Evolutionary conservation across 805 yeast genomes (phyloP), one percentile per base, ranked within the genome.

Genomic region (Ogataea neopini): DNA sequence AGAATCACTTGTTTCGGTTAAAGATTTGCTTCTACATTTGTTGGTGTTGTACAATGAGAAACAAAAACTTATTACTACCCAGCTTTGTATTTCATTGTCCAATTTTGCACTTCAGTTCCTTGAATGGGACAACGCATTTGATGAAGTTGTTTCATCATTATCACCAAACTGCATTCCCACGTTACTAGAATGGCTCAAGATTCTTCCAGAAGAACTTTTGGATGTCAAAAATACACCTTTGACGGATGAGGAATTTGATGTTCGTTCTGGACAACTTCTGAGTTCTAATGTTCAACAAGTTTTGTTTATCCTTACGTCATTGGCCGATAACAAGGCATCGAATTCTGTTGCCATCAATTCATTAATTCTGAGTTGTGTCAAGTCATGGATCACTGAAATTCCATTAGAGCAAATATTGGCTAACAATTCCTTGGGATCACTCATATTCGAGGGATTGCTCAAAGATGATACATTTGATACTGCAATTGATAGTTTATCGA

Each of bases 381-480:
- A 84, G 56, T 86, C 95, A 17, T 94, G 99, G 99, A 83, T 94
- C 50, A 77, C 76, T 52, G 99, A 95, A 64, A 80, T 89, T 41
- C 87, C 92, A 3, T 75, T 92, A 22, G 83, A 80, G 44, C 76
- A 80, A 40, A 70, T 94, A n/a, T 67, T 92, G 36, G 68, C 78
- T 8, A 74, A 81, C 40, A 73, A 81, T 15, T 79, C 94, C 1
- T 69, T 94, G 35, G 80, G 90, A 19, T 71, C 77, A 6, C 69
- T 90, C 50, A 78, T 91, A 23, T 87, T 91, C 64, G 75, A 75
- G 42, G 80, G 88, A 1, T 66, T 85, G 32, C 50, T 68, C 7
- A 67, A 69, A 40, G 86, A 82, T 25, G 83, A 80, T 13, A 77
- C 88, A 1, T 89, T 91, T 59, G 97, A 92, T 43, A 81, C 85